These are phyloP conservation scores for Pulveroboletus sp. DNA, from an alignment of 768 basidiomycete genomes.

Conservation along the genomic window DNA sequence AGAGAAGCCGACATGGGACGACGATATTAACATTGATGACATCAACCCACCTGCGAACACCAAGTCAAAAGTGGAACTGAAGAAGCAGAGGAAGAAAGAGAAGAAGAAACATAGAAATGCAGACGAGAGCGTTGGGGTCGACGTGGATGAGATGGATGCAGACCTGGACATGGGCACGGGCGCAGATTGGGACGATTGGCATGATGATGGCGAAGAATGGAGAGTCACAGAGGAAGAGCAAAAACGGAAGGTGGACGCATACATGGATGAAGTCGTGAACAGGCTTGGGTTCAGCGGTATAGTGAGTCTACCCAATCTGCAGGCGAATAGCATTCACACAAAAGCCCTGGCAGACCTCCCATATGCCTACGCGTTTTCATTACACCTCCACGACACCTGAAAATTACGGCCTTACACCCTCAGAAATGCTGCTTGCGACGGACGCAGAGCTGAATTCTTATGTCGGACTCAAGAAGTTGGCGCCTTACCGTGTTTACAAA, in stretches of 20 bases:
- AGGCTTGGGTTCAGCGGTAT: constrained; percentile 90
- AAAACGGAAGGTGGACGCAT: constrained; percentile 75
- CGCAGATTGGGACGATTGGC: constrained; percentile 28
- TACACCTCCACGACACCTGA: constrained; percentile 69
- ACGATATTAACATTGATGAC: constrained; percentile 81
- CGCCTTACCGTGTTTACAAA: constrained; percentile 74
- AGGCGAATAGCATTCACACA: background rate
- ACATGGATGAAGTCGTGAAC: constrained; percentile 87
- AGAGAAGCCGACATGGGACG: constrained; percentile 86
- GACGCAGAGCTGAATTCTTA: constrained; percentile 93
- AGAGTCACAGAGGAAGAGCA: constrained; percentile 89
- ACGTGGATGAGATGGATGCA: constrained; percentile 48
- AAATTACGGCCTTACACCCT: constrained; percentile 66
- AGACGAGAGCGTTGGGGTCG: constrained; percentile 44
- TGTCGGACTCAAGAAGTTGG: constrained; percentile 83
- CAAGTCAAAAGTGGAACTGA: constrained; percentile 21
- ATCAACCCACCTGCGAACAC: constrained; percentile 40
- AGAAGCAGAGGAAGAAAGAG: constrained; percentile 47
- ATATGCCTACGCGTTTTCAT: constrained; percentile 88
- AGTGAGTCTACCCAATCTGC: constrained; percentile 43
- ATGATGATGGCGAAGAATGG: constrained; percentile 60
- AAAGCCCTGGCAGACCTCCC: constrained; percentile 61
- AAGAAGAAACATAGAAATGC: constrained; percentile 38
- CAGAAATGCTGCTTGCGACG: constrained; percentile 85
- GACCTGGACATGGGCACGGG: constrained; percentile 50